These are phyloP conservation scores for Scheffersomyces parashehatae DNA, from an alignment of 1,139 yeast species.

Conservation along the genomic window DNA sequence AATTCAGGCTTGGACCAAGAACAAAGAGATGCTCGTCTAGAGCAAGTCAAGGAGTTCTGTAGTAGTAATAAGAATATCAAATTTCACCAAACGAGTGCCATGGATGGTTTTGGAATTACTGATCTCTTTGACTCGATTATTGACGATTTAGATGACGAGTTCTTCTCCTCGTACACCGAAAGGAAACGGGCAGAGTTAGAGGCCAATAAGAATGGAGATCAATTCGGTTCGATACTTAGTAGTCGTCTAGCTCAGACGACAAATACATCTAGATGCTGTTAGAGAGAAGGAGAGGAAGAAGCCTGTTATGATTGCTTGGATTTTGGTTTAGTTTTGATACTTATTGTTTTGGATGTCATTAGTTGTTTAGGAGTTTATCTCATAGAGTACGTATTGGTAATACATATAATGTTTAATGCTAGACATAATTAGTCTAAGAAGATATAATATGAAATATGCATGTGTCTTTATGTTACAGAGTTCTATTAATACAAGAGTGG, in stretches of 20 bases:
- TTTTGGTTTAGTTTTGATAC: no score
- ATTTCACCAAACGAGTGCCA: constrained; percentile 47
- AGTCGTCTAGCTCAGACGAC: not conserved
- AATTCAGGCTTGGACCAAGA: not conserved
- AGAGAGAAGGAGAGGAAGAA: not conserved
- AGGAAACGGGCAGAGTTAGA: not conserved
- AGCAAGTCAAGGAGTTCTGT: constrained; percentile 8
- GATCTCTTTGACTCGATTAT: constrained; percentile 45
- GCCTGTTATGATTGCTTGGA: not conserved
- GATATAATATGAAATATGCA: not conserved
- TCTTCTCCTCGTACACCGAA: constrained; percentile 9
- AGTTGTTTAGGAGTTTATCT: no score
- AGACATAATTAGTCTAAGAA: not conserved
- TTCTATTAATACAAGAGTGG: not conserved
- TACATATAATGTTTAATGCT: no score
- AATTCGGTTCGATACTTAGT: not conserved
- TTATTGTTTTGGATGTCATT: no score
- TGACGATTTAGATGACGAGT: constrained; percentile 41
- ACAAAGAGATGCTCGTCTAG: constrained; percentile 1
- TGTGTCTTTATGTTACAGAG: not conserved
- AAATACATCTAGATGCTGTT: constrained; percentile 4
- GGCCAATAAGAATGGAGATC: not conserved
- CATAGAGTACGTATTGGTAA: no score
- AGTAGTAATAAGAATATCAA: constrained; percentile 3
- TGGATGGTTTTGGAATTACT: constrained; percentile 43